Base-by-base conservation (phyloP, 495 filamentous ascomycete species). In the Clohesyomyces aquaticus region DNA sequence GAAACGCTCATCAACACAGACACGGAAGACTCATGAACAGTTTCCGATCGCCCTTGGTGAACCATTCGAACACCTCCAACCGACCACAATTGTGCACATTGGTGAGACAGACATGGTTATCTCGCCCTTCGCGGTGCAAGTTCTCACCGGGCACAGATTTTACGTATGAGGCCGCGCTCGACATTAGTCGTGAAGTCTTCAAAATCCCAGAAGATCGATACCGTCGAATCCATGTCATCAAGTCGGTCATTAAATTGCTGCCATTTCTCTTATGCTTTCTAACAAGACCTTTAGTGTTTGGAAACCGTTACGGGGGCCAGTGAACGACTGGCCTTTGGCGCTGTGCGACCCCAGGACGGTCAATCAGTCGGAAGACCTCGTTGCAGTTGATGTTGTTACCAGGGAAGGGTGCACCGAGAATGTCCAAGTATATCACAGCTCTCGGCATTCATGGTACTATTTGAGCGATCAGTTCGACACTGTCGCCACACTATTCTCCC, bases 31-130 rank as follows among this genome's bases (percentile, higher is more conserved):
- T 6, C 58, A 61, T 55, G 48, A 11, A 21, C 8, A 55, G 11
- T 61, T 61, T 27, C 58, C 58, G 4, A 55, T 61, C 19, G 58
- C 58, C 3, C 58, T 50, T 8, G 58, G 58, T 10, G 58, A 55
- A 21, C 21, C 27, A 14, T 61, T 59, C 28, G 51, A 55, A 29
- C 41, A 61, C 42, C n/a, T 56, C 11, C 58, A 61, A 22, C 58
- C 58, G 3, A 61, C 58, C 10, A 27, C 47, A 6, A 45, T 61
- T n/a, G 27, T 55, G 6, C 58, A 61, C 32, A 27, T 61, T 10
- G 58, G 45, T 41, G n/a, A n/a, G n/a, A n/a, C n/a, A n/a, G n/a
- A n/a, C n/a, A n/a, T n/a, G n/a, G n/a, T n/a, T n/a, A n/a, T n/a
- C n/a, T n/a, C n/a, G n/a, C n/a, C n/a, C n/a, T n/a, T n/a, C n/a